Evolutionary conservation across 352 stramenopile species (phyloP), one percentile per base, ranked within the genome.

Genomic region (Peronospora destructor): DNA sequence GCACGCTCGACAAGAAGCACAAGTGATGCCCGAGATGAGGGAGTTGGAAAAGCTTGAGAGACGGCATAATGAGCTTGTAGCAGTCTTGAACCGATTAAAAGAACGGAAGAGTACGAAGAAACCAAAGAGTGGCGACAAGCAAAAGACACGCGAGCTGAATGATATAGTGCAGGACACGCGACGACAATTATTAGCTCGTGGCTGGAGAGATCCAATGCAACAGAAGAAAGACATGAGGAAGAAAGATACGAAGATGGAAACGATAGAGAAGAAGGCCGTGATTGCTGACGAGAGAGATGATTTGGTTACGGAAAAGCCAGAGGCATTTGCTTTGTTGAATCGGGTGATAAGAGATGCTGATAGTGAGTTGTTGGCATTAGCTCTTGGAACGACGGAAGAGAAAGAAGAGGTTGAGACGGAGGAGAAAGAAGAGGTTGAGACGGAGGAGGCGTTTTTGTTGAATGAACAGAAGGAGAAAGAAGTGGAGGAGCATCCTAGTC

Each of bases 61-160:
- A 12, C 67, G 76, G 36, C 84, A 75, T 49, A 55, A 47, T 28
- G 47, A 70, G 12, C 36, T 80, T 11, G 49, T 75, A 14, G 56
- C 64, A 28, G 51, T 56, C 1, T 21, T 73, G 23, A 56, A 66
- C n/a, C 67, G 76, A 11, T 52, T 74, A 0, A 78, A 74, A 34
- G 56, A 73, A 16, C 61, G 64, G 3, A 85, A 85, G 50, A 74
- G 53, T 36, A 85, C 79, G 37, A 84, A 82, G 51, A 84, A 84
- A 50, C 58, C 72, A 26, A 63, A 68, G 19, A 72, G 73, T 25
- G 74, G 75, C 13, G 60, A 63, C 21, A 58, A 76, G 21, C 28
- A 49, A 1, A 63, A 66, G 37, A 61, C 38, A 1, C 60, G 74
- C 6, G 60, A 82, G 19, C 33, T 71, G 36, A 67, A 72, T 17